Conservation (phyloP, 768 basidiomycete genomes). For the Hygrophorus pudorinus region DNA sequence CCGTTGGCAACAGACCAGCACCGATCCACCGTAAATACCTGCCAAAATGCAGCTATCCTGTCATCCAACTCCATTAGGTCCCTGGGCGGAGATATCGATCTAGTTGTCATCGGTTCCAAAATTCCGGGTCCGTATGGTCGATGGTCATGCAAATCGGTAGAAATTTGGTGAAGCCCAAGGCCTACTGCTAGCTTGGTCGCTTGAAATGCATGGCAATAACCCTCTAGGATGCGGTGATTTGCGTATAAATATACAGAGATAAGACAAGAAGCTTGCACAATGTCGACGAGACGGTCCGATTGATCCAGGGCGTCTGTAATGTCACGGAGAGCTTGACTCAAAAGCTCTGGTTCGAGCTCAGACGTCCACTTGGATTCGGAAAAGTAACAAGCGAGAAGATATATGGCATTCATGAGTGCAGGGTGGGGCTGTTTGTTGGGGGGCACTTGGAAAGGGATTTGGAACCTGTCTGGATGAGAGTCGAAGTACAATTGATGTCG, state of each 20-base stretch:
- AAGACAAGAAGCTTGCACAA: slow-evolving; percentile 51
- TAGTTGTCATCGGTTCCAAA: slow-evolving; percentile 15
- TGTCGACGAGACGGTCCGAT: slow-evolving; percentile 45
- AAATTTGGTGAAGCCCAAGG: slow-evolving; percentile 48
- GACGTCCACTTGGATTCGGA: slow-evolving; percentile 29
- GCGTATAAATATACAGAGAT: slow-evolving; percentile 52
- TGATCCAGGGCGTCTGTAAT: slow-evolving; percentile 44
- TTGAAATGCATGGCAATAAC: slow-evolving; percentile 49
- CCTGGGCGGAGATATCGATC: slow-evolving; percentile 19
- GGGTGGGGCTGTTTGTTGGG: slow-evolving; percentile 35
- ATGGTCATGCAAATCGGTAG: slow-evolving; percentile 8
- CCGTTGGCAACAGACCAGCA: slow-evolving; percentile 49
- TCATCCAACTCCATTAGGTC: slow-evolving; percentile 36
- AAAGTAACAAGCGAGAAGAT: slow-evolving; percentile 50
- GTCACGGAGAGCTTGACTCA: slow-evolving; percentile 37
- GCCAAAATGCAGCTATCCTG: slow-evolving; percentile 48
- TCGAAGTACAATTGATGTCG: slow-evolving; percentile 52
- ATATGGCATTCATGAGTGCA: slow-evolving; percentile 52
- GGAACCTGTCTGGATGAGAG: slow-evolving; percentile 26
- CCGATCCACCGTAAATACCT: slow-evolving; percentile 52
- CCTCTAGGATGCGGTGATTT: slow-evolving; percentile 46
- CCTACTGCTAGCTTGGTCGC: slow-evolving; percentile 54
- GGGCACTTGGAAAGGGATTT: slow-evolving; percentile 14
- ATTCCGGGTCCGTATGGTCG: too few species aligned
- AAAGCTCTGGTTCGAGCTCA: slow-evolving; percentile 37